phyloP scores from a whole-genome alignment of 768 basidiomycete species.

The Phaeotremella skinneri region DNA sequence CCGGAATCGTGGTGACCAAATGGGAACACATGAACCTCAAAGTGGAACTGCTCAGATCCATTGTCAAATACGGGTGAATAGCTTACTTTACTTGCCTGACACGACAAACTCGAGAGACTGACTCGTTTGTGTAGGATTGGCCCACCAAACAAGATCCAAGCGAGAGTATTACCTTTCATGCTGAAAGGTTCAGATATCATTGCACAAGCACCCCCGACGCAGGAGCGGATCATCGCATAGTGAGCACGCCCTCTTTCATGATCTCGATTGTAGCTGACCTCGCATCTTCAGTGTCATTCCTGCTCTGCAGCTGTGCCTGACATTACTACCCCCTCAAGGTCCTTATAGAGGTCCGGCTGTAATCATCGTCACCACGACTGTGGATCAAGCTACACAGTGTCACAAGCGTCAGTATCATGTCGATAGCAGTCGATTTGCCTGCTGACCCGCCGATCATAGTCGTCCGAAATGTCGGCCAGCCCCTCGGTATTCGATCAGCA shows the following conservation, averaged over 20 bases:
- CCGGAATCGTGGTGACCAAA: slow-evolving; percentile 70
- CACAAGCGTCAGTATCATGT: slow-evolving; percentile 43
- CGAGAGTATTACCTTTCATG: slow-evolving; percentile 91
- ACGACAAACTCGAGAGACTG: too few relatives aligned
- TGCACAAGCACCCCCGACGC: slow-evolving; percentile 96
- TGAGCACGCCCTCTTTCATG: slow-evolving; percentile 69
- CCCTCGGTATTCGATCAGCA: slow-evolving; percentile 85
- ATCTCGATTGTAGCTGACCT: slow-evolving; percentile 9
- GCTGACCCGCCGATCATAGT: slow-evolving; percentile 25
- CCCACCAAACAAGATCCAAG: slow-evolving; percentile 98
- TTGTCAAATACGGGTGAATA: slow-evolving; percentile 88
- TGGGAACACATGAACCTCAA: slow-evolving; percentile 90
- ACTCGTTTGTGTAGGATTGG: slow-evolving; percentile 65
- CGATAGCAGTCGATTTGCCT: background rate
- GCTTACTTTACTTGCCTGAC: background rate
- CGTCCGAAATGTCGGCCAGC: slow-evolving; percentile 78
- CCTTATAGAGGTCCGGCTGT: slow-evolving; percentile 75
- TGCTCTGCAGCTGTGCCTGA: slow-evolving; percentile 57
- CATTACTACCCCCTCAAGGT: slow-evolving; percentile 56
- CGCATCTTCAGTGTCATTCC: slow-evolving; percentile 45
- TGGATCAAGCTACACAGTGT: slow-evolving; percentile 97
- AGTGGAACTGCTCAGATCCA: slow-evolving; percentile 79
- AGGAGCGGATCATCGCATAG: slow-evolving; percentile 96
- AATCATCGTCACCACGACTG: slow-evolving; percentile 94
- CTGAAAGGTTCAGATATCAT: slow-evolving; percentile 89